Percentiles rank a stretch among this genome's conserved stretches.
phyloP scores from a whole-genome alignment of 2,329 filamentous ascomycete genomes.

The Cladobotryum protrusum region DNA sequence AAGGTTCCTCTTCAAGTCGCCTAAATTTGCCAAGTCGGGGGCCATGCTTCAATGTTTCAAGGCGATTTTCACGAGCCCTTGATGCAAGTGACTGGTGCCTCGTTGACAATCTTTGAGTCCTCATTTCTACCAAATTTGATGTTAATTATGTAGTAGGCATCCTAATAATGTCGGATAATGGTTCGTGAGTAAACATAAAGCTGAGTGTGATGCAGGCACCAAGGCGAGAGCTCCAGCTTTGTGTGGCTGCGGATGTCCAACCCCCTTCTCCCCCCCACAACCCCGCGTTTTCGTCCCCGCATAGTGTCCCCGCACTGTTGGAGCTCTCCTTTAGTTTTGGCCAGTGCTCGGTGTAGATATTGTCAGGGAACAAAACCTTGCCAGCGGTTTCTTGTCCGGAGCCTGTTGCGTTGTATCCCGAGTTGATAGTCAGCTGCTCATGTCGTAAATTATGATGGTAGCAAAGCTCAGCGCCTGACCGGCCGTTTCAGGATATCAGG shows the following conservation, averaged over 20 bases:
- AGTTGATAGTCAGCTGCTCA: conserved; percentile 1
- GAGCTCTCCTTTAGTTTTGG: not conserved
- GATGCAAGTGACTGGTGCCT: not conserved
- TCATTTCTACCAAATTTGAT: too few relatives aligned
- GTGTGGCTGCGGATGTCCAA: not conserved
- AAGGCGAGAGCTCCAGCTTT: too few relatives aligned
- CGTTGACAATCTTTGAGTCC: too few relatives aligned
- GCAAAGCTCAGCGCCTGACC: conserved; percentile 1
- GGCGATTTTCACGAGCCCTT: not conserved
- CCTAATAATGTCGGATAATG: too few relatives aligned
- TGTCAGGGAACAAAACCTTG: not conserved
- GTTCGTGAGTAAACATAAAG: too few relatives aligned
- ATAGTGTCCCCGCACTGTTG: not conserved
- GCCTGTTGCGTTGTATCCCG: not conserved
- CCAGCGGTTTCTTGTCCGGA: too few relatives aligned
- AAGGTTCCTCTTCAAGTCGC: not conserved
- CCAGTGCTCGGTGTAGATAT: too few relatives aligned
- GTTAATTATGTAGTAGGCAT: too few relatives aligned
- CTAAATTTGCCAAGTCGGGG: too few relatives aligned
- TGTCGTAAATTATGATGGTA: not conserved
- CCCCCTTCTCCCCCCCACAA: not conserved
- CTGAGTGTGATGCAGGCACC: too few relatives aligned
- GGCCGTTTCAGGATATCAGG: not conserved
- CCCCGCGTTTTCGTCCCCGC: not conserved
- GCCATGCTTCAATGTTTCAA: not conserved